These are phyloP conservation scores for Apiosordaria backusii DNA, from an alignment of 495 filamentous ascomycete species.

Conservation along the genomic window DNA sequence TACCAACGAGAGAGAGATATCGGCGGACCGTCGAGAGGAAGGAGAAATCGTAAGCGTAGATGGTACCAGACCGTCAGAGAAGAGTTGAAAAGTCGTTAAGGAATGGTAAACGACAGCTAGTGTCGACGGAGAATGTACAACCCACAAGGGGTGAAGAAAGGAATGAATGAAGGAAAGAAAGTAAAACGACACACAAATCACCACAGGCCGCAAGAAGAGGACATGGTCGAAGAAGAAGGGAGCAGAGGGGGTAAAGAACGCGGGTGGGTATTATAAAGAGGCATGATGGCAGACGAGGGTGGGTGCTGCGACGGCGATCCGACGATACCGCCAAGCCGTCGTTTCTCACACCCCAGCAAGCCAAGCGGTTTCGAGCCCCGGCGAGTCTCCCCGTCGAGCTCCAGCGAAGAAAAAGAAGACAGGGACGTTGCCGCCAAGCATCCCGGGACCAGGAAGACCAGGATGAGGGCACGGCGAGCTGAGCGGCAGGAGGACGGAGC, in stretches of 20 bases:
- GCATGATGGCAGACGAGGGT: conserved; percentile 21
- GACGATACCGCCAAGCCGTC: conserved; percentile 37
- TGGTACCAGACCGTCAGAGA: conserved; percentile 49
- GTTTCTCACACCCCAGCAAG: conserved; percentile 40
- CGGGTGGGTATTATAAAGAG: conserved; percentile 27
- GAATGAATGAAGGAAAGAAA: conserved; percentile 47
- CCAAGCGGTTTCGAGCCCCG: conserved; percentile 34
- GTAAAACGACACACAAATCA: conserved; percentile 41
- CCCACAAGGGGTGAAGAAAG: conserved; percentile 40
- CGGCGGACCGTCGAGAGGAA: conserved; percentile 14
- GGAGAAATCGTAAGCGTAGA: conserved; percentile 24
- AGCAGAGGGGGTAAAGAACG: conserved; percentile 20
- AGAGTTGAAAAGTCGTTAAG: conserved; percentile 32
- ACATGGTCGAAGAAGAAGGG: conserved; percentile 28
- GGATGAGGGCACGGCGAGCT: conserved; percentile 18
- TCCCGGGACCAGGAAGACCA: conserved; percentile 31
- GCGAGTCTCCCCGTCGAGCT: neutral
- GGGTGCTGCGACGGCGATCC: conserved; percentile 25
- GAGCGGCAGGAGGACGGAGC: conserved; percentile 21
- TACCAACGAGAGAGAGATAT: neutral
- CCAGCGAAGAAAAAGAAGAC: conserved; percentile 6
- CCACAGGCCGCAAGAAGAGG: conserved; percentile 37
- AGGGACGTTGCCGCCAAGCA: conserved; percentile 20
- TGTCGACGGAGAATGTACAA: conserved; percentile 36
- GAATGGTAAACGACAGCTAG: conserved; percentile 39